Conservation (phyloP, 345 rosid genomes). For the Noccaea caerulescens region DNA sequence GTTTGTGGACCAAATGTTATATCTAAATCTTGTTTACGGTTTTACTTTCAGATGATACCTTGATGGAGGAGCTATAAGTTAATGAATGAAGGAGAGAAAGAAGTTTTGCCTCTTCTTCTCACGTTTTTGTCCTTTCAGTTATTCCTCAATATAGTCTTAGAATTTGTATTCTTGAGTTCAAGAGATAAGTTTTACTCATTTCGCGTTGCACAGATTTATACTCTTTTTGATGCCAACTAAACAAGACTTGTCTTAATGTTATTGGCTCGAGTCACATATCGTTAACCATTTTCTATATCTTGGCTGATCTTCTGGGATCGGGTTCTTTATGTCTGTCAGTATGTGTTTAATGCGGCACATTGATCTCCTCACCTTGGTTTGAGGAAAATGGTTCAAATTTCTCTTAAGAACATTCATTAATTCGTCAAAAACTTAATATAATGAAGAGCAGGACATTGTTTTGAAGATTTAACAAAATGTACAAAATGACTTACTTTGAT, state of each 20-base stretch:
- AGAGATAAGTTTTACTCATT: neutral
- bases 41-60: conserved; percentile 40
- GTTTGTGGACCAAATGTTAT: neutral
- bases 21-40: conserved; percentile 19
- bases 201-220: conserved; percentile 7
- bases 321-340: too few species aligned
- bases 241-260: too few species aligned
- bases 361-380: too few species aligned
- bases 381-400: too few species aligned
- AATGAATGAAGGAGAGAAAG: conserved; percentile 22
- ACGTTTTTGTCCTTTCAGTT: conserved; percentile 1
- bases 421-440: too few species aligned
- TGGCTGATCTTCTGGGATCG: too few species aligned
- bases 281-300: too few species aligned
- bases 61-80: conserved; percentile 36
- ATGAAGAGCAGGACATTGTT: too few species aligned
- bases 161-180: conserved; percentile 11
- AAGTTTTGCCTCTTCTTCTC: conserved; percentile 20
- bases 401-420: too few species aligned
- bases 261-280: too few species aligned
- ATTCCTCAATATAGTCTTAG: neutral
- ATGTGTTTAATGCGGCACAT: too few species aligned
- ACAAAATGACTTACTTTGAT: conserved; percentile 2
- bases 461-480: too few species aligned
- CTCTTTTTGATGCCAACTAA: neutral